phyloP scores from a whole-genome alignment of 2,329 filamentous ascomycete species.

The Ceratocystis destructans region DNA sequence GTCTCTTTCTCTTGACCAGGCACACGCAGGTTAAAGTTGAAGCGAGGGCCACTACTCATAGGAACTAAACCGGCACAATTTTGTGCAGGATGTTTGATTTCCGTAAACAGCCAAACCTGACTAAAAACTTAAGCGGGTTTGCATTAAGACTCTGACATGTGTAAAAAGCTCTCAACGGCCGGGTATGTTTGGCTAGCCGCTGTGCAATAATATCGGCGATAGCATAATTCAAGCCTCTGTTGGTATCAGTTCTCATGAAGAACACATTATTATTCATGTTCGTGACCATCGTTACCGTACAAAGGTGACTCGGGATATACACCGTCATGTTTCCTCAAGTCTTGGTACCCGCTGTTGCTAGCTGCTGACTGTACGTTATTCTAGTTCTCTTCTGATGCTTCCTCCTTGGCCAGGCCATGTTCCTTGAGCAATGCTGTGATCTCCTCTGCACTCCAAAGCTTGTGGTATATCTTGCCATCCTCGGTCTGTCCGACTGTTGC shows the following conservation, averaged over 20 bases:
- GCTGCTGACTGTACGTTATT: not conserved
- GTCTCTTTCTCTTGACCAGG: conserved; percentile 21
- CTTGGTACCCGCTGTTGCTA: not conserved
- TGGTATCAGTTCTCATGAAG: not conserved
- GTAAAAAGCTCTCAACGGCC: not conserved
- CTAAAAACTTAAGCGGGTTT: not conserved
- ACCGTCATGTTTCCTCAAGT: not conserved
- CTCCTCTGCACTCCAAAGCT: conserved; percentile 92
- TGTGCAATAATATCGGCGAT: not conserved
- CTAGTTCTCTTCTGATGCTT: conserved; percentile 54
- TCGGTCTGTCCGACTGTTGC: conserved; percentile 93
- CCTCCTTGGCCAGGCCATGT: conserved; percentile 83
- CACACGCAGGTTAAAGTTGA: conserved; percentile 29
- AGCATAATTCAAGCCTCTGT: not conserved
- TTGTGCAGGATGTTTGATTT: not conserved
- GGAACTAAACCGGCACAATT: not conserved
- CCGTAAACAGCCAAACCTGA: no score
- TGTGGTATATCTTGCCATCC: conserved; percentile 94
- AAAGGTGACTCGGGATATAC: conserved; percentile 13
- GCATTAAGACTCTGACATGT: not conserved
- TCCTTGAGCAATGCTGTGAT: conserved; percentile 89
- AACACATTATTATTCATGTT: conserved; percentile 3
- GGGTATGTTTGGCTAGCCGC: not conserved
- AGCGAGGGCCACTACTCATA: conserved; percentile 20
- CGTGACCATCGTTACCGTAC: conserved; percentile 10